phyloP scores from a whole-genome alignment of 2,329 filamentous ascomycete genomes.

The Aphanoascus verrucosus region DNA sequence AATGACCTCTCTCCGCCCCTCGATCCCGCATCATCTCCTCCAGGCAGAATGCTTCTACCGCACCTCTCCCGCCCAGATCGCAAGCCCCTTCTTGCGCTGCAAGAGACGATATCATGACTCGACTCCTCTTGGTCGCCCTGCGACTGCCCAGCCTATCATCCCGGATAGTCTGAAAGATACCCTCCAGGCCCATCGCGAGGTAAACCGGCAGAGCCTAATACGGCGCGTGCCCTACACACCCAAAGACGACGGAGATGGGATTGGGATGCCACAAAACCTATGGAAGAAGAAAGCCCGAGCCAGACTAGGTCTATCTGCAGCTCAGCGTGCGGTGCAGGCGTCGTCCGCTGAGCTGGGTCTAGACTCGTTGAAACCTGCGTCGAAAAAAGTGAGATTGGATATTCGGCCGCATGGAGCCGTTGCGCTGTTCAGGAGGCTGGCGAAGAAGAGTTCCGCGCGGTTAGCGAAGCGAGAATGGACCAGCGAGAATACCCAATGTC shows the following conservation, averaged over 20 bases:
- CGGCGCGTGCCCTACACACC: not conserved
- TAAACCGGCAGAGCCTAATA: constrained; percentile 20
- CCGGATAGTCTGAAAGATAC: constrained; percentile 25
- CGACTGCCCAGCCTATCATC: constrained; percentile 15
- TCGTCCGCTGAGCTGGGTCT: not conserved
- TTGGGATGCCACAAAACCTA: not conserved
- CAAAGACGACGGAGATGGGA: not conserved
- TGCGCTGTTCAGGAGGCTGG: constrained; percentile 3
- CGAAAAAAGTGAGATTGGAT: constrained; percentile 2
- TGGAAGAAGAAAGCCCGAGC: not conserved
- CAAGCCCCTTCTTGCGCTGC: constrained; percentile 6
- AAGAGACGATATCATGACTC: constrained; percentile 16
- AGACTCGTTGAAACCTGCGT: not conserved
- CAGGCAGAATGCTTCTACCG: constrained; percentile 6
- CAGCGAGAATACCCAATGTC: constrained; percentile 17
- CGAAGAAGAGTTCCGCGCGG: constrained; percentile 5
- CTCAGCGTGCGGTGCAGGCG: not conserved
- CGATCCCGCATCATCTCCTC: not conserved
- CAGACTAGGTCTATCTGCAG: not conserved
- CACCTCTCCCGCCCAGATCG: constrained; percentile 8
- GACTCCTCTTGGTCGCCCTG: constrained; percentile 4
- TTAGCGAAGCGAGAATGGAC: not conserved
- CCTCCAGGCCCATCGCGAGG: constrained; percentile 26
- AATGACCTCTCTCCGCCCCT: constrained; percentile 1
- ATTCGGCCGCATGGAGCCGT: constrained; percentile 1